Base-by-base conservation (phyloP, 2,329 filamentous ascomycete genomes). In the Lasiodiplodia hormozganensis region DNA sequence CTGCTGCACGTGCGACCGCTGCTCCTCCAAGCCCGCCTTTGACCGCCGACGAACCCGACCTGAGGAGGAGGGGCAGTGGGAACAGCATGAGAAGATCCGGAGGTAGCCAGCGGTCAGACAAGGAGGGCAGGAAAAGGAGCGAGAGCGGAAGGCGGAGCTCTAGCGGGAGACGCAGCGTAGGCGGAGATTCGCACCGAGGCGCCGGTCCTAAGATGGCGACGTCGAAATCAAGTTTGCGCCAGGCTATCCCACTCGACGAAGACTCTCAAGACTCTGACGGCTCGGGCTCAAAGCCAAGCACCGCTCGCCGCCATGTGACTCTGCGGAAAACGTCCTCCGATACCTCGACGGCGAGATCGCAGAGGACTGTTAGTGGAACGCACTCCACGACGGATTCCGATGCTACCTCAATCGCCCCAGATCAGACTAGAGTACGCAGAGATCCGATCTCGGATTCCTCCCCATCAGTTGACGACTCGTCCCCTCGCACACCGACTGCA, bases 11-110 rank as follows among this genome's bases (percentile, higher is more conserved):
- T 80, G 68, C 73, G 40, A 70, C 71, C 23, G 76, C 77, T 11
- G 76, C 80, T 65, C 83, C 83, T 12, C 84, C 83, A 25, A 85
- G 83, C 69, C 83, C 83, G 51, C 83, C 83, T 23, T 77, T 84
- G 64, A 84, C 82, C 10, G 74, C 72, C n/a, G 76, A 75, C 6
- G 77, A 81, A n/a, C 79, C 80, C 21, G 82, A 85, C 52, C 72
- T 83, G 43, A 75, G 79, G 68, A 78, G 83, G 72, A 79, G 81
- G 51, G 79, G 79, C 43, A 85, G 82, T 70, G 78, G 77, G 11
- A 80, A 79, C 71, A 83, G 80, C 74, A 82, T 82, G 74, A 77
- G 79, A 47, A 78, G 76, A 56, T 77, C 75, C 60, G 77, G 78
- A 38, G 76, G 80, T 16, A 78, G 78, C 25, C 74, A 76, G 54